Percentiles rank a stretch among this genome's conserved stretches.
These are phyloP conservation scores for Blastobotrys petasosporus DNA, from an alignment of 1,139 yeast genomes.

Conservation along the genomic window DNA sequence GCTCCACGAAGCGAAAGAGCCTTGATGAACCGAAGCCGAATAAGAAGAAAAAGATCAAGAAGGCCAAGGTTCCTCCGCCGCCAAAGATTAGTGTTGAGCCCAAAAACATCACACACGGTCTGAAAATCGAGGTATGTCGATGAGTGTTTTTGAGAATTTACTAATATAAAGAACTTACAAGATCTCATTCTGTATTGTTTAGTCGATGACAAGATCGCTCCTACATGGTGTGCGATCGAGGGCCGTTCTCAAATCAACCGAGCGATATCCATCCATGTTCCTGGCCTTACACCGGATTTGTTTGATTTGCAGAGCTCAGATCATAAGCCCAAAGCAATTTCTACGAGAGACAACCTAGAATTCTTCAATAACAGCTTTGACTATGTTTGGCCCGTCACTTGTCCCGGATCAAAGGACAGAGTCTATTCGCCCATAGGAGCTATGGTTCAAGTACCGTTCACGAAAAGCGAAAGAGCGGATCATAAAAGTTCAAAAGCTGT, in stretches of 20 bases:
- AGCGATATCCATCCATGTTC: conserved; percentile 57
- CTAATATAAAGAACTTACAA: conserved; percentile 38
- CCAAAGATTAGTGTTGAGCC: conserved; percentile 29
- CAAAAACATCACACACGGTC: conserved; percentile 15
- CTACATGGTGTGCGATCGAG: conserved; percentile 26
- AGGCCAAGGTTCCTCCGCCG: conserved; percentile 17
- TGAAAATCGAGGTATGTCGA: conserved; percentile 16
- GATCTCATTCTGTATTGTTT: conserved; percentile 47
- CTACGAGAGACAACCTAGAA: conserved; percentile 30
- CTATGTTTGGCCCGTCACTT: conserved; percentile 40
- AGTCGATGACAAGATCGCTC: conserved; percentile 33
- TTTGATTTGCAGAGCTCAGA: conserved; percentile 33
- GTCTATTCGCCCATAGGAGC: conserved; percentile 52
- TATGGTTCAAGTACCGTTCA: conserved; percentile 50
- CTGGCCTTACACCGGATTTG: conserved; percentile 53
- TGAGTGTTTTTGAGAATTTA: background rate
- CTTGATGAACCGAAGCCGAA: background rate
- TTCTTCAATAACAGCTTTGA: conserved; percentile 41
- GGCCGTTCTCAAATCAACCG: conserved; percentile 43
- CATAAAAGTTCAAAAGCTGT: conserved; percentile 7
- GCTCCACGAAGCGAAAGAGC: too few species aligned
- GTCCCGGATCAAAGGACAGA: conserved; percentile 61
- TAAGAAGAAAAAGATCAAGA: conserved; percentile 8
- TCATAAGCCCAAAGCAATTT: conserved; percentile 19
- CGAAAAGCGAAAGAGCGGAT: conserved; percentile 47